These are phyloP conservation scores for Geotrichum carabidarum DNA, from an alignment of 1,139 yeast genomes.

Conservation along the genomic window DNA sequence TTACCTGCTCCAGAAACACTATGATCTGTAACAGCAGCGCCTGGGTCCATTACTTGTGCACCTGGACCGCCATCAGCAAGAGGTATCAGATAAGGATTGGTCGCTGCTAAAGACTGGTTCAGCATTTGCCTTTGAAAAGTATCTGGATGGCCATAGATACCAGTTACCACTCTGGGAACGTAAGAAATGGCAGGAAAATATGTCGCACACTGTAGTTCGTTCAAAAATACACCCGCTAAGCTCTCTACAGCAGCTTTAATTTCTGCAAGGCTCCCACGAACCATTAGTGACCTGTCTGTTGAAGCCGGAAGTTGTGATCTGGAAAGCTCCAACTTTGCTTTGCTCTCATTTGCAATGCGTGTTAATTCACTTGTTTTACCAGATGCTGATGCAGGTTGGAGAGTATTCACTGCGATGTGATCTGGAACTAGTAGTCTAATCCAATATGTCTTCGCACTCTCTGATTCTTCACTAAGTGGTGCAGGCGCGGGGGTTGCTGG, in stretches of 20 bases:
- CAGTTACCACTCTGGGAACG: conserved; percentile 26
- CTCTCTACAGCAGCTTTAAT: conserved; percentile 8
- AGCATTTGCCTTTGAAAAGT: conserved; percentile 28
- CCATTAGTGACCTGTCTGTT: conserved; percentile 14
- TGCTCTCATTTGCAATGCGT: conserved; percentile 4
- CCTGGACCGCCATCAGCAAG: conserved; percentile 9
- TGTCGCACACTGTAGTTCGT: conserved; percentile 1
- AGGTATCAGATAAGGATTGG: conserved; percentile 25
- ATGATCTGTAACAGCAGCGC: conserved; percentile 3
- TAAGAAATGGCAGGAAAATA: conserved; percentile 17
- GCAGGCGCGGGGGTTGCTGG: not conserved
- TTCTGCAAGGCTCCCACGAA: conserved; percentile 11
- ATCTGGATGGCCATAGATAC: conserved; percentile 31
- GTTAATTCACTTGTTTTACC: not conserved
- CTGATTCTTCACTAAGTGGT: conserved; percentile 25
- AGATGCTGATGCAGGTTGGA: not conserved
- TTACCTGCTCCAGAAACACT: conserved; percentile 12
- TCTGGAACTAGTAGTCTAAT: conserved; percentile 14
- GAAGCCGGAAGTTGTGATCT: conserved; percentile 18
- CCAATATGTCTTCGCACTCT: conserved; percentile 25
- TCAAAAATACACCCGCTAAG: not conserved
- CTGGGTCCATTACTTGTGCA: not conserved
- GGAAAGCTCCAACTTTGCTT: conserved; percentile 15
- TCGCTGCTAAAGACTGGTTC: conserved; percentile 23
- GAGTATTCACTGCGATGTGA: conserved; percentile 2